These are phyloP conservation scores for Lasiosphaeris hirsuta DNA, from an alignment of 495 filamentous ascomycete species.

Conservation along the genomic window DNA sequence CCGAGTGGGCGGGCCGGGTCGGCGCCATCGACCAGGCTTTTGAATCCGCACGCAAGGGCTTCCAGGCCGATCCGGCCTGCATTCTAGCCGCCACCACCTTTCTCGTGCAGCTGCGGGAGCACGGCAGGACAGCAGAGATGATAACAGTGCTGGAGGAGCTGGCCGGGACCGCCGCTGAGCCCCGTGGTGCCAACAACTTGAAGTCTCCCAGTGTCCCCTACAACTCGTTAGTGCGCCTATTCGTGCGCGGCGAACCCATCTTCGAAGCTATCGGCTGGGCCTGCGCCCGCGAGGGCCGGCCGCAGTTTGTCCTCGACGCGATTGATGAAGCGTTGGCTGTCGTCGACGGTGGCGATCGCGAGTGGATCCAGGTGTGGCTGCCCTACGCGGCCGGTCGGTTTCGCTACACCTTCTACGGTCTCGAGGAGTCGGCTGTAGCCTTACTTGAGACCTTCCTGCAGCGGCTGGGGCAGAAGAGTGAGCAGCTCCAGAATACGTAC, in stretches of 20 bases:
- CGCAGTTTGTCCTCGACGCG: conserved; percentile 8
- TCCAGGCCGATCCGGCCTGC: neutral
- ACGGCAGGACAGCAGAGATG: neutral
- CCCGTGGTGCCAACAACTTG: too few species aligned
- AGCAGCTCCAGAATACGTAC: neutral
- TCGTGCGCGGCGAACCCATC: neutral
- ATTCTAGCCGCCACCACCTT: conserved; percentile 2
- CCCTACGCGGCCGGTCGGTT: conserved; percentile 2
- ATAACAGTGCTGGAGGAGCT: neutral
- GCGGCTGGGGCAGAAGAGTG: conserved; percentile 1
- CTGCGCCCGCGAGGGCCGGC: conserved; percentile 5
- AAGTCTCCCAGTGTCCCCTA: neutral
- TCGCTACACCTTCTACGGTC: conserved; percentile 9
- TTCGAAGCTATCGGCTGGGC: neutral
- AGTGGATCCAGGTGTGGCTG: conserved; percentile 5
- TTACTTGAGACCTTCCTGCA: conserved; percentile 5
- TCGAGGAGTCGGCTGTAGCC: neutral
- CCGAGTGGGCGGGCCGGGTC: conserved; percentile 1
- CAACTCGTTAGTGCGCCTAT: neutral
- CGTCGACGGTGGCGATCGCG: conserved; percentile 9
- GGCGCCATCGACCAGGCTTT: conserved; percentile 1
- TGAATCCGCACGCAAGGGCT: neutral
- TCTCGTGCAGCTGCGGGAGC: neutral
- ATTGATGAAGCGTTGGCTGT: conserved; percentile 8
- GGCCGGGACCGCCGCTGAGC: too few species aligned